Evolutionary conservation across 257 asterid species (phyloP).

Genomic region (Anisodus acutangulus): DNA sequence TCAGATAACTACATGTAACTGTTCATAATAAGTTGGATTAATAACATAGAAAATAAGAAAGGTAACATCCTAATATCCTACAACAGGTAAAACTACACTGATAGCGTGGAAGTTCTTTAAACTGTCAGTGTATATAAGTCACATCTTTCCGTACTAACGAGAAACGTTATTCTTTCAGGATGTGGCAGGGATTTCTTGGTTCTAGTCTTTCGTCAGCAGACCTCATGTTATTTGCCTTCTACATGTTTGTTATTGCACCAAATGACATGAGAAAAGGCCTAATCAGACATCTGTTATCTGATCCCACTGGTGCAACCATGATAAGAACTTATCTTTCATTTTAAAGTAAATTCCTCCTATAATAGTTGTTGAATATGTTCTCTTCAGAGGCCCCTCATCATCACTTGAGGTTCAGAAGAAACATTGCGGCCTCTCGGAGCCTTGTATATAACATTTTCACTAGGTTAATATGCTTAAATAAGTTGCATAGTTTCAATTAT

Average conservation of each 20-base stretch:
- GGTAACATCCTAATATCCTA: background rate
- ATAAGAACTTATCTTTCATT: slow-evolving; percentile 74
- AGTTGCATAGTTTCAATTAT: background rate
- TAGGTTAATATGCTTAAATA: slow-evolving; percentile 11
- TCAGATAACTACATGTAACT: background rate
- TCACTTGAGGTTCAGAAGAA: background rate
- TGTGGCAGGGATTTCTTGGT: slow-evolving; percentile 99
- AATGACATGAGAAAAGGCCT: slow-evolving; percentile 88
- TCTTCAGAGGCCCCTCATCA: slow-evolving; percentile 11
- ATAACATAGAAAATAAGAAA: background rate
- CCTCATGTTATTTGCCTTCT: slow-evolving; percentile 80
- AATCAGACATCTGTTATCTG: slow-evolving; percentile 86
- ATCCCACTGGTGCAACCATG: slow-evolving; percentile 94
- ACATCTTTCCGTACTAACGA: background rate
- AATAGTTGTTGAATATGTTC: background rate
- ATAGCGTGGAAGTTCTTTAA: background rate
- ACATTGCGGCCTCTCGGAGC: background rate
- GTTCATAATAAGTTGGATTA: background rate
- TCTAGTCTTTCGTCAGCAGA: slow-evolving; percentile 87
- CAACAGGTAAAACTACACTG: background rate
- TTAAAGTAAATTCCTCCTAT: slow-evolving; percentile 33
- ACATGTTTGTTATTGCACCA: slow-evolving; percentile 93
- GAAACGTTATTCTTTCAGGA: slow-evolving; percentile 52
- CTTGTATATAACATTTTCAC: slow-evolving; percentile 18
- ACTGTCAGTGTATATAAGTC: background rate